A percentile compares a stretch with the other conserved stretches of the same genome.
These are phyloP conservation scores for Asterionellopsis glacialis DNA, from an alignment of 108 stramenopile genomes.

Conservation along the genomic window DNA sequence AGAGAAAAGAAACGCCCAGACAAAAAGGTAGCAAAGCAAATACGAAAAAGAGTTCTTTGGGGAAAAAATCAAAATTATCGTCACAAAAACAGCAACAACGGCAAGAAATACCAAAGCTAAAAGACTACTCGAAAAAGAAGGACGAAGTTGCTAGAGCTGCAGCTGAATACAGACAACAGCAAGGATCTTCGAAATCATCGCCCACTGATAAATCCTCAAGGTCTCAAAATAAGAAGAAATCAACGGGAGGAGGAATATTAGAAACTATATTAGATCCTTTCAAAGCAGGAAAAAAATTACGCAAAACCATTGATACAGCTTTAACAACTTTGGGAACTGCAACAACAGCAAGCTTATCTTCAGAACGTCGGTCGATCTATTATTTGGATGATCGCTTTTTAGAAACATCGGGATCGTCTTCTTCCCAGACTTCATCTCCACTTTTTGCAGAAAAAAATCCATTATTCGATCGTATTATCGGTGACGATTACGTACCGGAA, in stretches of 20 bases:
- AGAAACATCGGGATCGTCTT: background rate
- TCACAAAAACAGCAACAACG: no score
- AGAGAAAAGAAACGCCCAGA: no score
- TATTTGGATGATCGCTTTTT: constrained; percentile 50
- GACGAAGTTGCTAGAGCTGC: background rate
- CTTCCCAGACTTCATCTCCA: no score
- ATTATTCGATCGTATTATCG: constrained; percentile 12
- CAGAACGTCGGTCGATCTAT: constrained; percentile 38
- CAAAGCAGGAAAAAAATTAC: constrained; percentile 67
- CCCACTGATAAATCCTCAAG: background rate
- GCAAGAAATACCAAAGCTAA: no score
- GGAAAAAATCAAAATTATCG: no score
- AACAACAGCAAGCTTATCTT: background rate
- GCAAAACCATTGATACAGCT: constrained; percentile 42
- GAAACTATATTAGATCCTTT: constrained; percentile 56
- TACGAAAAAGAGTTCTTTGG: no score
- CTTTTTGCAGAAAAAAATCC: constrained; percentile 17
- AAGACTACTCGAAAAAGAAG: background rate
- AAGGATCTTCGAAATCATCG: no score
- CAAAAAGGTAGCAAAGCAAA: no score
- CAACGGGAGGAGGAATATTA: background rate
- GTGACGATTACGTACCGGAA: constrained; percentile 63
- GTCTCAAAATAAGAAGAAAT: background rate
- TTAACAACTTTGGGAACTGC: constrained; percentile 26
- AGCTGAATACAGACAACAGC: background rate